Evolutionary conservation across 306 rosid species (phyloP).

Genomic region (Medicago arabica): DNA sequence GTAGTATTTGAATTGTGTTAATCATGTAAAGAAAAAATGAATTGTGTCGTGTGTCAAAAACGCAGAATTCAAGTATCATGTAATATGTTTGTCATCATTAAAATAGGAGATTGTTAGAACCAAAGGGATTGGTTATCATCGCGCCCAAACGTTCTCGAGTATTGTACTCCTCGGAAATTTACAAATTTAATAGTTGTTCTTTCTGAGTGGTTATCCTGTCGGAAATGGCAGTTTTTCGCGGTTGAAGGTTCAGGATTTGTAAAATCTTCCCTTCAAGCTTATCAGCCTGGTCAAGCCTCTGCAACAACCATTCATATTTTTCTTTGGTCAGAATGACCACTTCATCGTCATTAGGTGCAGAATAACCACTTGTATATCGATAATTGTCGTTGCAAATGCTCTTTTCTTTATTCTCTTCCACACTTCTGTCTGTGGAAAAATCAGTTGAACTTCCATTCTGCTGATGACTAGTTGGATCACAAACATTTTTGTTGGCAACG

Average conservation of each 20-base stretch:
- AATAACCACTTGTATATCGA: conserved; percentile 8
- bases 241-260: background rate
- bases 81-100: no score
- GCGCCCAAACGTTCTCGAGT: background rate
- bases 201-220: background rate
- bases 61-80: no score
- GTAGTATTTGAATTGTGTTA: no score
- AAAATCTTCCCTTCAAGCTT: no score
- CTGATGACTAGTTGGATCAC: conserved; percentile 44
- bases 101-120: no score
- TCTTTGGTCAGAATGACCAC: no score
- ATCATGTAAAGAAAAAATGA: no score
- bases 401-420: conserved; percentile 40
- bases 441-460: conserved; percentile 40
- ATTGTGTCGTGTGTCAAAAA: no score
- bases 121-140: no score
- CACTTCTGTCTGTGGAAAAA: conserved; percentile 44
- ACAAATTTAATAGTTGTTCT: background rate
- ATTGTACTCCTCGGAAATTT: background rate
- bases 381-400: conserved; percentile 28
- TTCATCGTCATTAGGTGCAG: no score
- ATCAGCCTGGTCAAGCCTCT: no score
- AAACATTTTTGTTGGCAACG: conserved; percentile 45
- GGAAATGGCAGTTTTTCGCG: background rate
- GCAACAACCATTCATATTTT: no score